Percentiles rank a stretch among this genome's conserved stretches.
These are phyloP conservation scores for Fennellomyces sp. DNA, from an alignment of 371 early-diverging fungal species.

Conservation along the genomic window DNA sequence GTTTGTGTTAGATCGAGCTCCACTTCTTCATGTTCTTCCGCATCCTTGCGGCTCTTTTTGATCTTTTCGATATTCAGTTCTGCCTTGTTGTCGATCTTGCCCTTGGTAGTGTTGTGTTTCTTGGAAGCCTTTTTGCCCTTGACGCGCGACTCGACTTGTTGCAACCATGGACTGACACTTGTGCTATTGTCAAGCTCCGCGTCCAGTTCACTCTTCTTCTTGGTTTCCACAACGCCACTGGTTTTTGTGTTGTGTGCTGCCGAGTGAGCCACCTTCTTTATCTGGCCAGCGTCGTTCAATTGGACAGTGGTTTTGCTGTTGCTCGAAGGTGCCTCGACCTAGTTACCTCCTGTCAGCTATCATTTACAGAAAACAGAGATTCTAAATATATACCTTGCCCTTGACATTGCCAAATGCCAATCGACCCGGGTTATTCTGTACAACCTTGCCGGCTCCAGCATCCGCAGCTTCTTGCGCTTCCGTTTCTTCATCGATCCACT, in stretches of 20 bases:
- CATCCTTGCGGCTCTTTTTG: constrained; percentile 50
- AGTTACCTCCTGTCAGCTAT: not conserved
- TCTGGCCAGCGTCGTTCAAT: constrained; percentile 64
- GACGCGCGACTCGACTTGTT: constrained; percentile 48
- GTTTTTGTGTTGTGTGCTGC: constrained; percentile 63
- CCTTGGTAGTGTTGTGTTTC: constrained; percentile 49
- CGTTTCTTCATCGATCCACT: constrained; percentile 45
- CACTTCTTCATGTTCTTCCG: constrained; percentile 55
- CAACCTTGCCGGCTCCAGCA: constrained; percentile 26
- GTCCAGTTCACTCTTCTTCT: constrained; percentile 20
- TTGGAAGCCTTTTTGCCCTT: constrained; percentile 58
- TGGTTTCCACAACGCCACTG: constrained; percentile 53
- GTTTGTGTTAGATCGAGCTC: constrained; percentile 62
- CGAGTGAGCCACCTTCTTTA: constrained; percentile 61
- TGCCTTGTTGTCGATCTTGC: constrained; percentile 53
- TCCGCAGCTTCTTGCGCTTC: constrained; percentile 27
- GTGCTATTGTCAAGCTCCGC: constrained; percentile 25
- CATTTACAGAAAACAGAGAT: constrained; percentile 2
- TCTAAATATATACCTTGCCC: not conserved
- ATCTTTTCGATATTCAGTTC: constrained; percentile 65
- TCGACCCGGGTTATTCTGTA: constrained; percentile 62
- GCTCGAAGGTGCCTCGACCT: not conserved
- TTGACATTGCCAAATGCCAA: constrained; percentile 58
- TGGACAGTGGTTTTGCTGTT: not conserved
- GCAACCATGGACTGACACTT: constrained; percentile 70